Conservation (phyloP, 192 early-diverging fungal genomes). For the Pilobolus umbonatus region DNA sequence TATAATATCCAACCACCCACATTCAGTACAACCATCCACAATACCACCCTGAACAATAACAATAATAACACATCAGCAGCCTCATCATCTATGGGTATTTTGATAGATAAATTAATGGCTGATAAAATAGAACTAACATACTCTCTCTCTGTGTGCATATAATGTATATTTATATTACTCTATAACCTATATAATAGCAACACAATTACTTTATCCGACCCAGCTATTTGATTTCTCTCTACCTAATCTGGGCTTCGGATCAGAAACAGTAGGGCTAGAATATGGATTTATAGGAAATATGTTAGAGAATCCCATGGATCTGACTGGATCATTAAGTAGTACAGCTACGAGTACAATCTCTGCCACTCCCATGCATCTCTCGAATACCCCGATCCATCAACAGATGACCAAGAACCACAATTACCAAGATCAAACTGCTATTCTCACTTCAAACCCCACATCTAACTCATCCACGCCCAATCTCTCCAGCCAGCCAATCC, state of each 20-base stretch:
- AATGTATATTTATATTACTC: neutral
- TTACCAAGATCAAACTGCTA: neutral
- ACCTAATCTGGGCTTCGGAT: conserved; percentile 71
- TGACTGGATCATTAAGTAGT: neutral
- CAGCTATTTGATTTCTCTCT: conserved; percentile 33
- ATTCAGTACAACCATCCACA: conserved; percentile 52
- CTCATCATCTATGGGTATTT: conserved; percentile 5
- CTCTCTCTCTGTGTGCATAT: too few species aligned
- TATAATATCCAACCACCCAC: conserved; percentile 4
- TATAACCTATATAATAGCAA: neutral
- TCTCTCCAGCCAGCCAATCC: too few species aligned
- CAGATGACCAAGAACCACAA: neutral
- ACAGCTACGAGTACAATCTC: conserved; percentile 7
- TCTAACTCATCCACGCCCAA: too few species aligned
- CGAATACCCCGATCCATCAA: neutral
- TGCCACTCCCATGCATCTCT: conserved; percentile 8
- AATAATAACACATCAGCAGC: neutral
- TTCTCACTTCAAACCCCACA: neutral
- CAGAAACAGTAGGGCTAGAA: conserved; percentile 83
- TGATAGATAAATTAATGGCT: too few species aligned
- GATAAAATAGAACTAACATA: too few species aligned
- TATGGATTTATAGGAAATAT: conserved; percentile 87
- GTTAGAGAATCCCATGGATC: conserved; percentile 58
- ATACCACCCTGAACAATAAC: neutral
- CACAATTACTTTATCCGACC: neutral